phyloP scores from a whole-genome alignment of 805 yeast species.

The Ogataea kodamae region DNA sequence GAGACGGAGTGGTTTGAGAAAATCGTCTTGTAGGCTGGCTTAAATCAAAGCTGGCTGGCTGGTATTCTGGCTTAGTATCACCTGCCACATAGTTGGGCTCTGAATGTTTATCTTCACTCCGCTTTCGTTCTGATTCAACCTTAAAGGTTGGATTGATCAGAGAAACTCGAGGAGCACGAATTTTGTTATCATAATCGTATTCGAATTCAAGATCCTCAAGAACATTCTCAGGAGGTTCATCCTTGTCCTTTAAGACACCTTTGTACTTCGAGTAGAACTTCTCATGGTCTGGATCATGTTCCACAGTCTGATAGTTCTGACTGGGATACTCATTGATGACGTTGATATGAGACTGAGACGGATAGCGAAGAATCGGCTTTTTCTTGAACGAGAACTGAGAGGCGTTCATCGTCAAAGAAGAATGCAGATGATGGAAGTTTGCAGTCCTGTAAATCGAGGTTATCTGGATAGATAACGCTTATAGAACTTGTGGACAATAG shows the following conservation, averaged over 20 bases:
- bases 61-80: slow-evolving; percentile 23
- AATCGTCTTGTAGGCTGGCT: slow-evolving; percentile 37
- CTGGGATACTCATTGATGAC: slow-evolving; percentile 29
- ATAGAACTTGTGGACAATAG: not conserved
- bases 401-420: slow-evolving; percentile 3
- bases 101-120: slow-evolving; percentile 1
- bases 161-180: slow-evolving; percentile 54
- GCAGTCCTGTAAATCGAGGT: slow-evolving; percentile 1
- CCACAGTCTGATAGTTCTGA: slow-evolving; percentile 29
- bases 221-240: slow-evolving; percentile 28
- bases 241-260: slow-evolving; percentile 31
- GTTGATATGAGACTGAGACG: slow-evolving; percentile 29
- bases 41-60: slow-evolving; percentile 48
- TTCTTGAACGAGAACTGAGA: slow-evolving; percentile 31
- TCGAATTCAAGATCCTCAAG: slow-evolving; percentile 28
- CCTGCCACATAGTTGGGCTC: slow-evolving; percentile 2
- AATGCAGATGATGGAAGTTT: not conserved
- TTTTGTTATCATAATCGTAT: slow-evolving; percentile 50
- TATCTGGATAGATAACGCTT: slow-evolving; percentile 3
- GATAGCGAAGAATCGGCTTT: slow-evolving; percentile 23
- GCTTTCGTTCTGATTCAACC: slow-evolving; percentile 8
- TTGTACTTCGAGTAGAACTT: slow-evolving; percentile 29
- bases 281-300: slow-evolving; percentile 30
- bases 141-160: slow-evolving; percentile 21
- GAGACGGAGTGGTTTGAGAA: slow-evolving; percentile 21